Evolutionary conservation across 2,329 filamentous ascomycete species (phyloP), one percentile per base, ranked within the genome.

Genomic region (Exophiala xenobiotica): DNA sequence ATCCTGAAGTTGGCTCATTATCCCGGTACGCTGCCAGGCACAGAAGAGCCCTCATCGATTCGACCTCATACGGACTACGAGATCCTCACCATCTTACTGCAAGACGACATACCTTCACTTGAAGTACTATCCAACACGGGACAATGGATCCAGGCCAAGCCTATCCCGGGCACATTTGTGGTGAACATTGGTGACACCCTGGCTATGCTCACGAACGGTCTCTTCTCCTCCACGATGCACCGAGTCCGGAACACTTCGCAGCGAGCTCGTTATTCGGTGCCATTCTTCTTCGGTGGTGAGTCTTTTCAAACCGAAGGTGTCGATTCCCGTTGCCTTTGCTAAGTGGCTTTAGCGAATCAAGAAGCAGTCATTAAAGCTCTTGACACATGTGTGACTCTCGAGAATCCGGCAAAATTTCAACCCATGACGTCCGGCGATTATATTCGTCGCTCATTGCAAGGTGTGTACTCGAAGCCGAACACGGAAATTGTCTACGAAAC

Each of bases 211-310:
- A 77, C 71, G 43, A 78, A 78, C 59, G 72, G 74, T 72, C 63
- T 49, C 59, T 63, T 56, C 22, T 73, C 72, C 56, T 81, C 78
- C 11, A 80, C 76, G 1, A 71, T 78, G 14, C 79, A 82, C 60
- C 74, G 78, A 3, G 79, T 82, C 2, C 74, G 12, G 76, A 77
- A 31, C 69, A 69, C 2, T 54, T 68, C 2, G 53, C 65, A 31
- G 16, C 18, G 27, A 9, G 54, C 39, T n/a, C 47, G 59, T 22
- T 75, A 78, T 35, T 79, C 74, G 0, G 78, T 81, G 72, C 77
- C 78, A 0, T 81, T 81, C 60, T 81, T 81, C 63, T 76, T 80
- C 56, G 74, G 74, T 0, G 73, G 79, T 51, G 77, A 79, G 59
- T 75, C 75, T 38, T n/a, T n/a, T n/a, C n/a, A n/a, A n/a, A n/a